phyloP scores from a whole-genome alignment of 257 asterid species.

The Solanum tarapatanum region DNA sequence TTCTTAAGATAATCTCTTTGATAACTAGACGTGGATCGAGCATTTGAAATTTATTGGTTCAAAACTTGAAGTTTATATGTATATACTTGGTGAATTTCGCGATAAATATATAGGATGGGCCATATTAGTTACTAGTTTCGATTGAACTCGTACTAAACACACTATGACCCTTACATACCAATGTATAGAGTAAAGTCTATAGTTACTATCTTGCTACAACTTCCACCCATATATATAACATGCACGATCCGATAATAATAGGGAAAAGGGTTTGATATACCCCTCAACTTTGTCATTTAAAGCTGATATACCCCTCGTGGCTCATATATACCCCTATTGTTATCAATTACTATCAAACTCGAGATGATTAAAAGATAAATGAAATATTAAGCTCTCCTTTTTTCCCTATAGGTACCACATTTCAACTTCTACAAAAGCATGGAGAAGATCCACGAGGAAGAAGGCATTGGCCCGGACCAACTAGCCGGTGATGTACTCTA shows the following conservation, averaged over 20 bases:
- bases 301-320: neutral
- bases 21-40: neutral
- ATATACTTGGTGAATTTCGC: neutral
- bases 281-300: neutral
- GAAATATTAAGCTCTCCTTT: neutral
- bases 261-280: no score
- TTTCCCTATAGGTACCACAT: conserved; percentile 42
- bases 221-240: neutral
- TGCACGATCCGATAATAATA: neutral
- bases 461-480: conserved; percentile 73
- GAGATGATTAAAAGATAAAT: neutral
- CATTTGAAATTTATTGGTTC: neutral
- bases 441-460: conserved; percentile 96
- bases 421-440: conserved; percentile 85
- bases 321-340: neutral
- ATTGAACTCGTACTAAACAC: neutral
- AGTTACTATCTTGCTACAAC: neutral
- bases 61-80: neutral
- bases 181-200: neutral
- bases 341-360: neutral
- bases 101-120: neutral
- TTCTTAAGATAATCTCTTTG: neutral
- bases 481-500: conserved; percentile 82
- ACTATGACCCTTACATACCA: neutral
- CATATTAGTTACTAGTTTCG: neutral